phyloP scores from a whole-genome alignment of 805 yeast genomes.

The Metschnikowia henanensis region DNA sequence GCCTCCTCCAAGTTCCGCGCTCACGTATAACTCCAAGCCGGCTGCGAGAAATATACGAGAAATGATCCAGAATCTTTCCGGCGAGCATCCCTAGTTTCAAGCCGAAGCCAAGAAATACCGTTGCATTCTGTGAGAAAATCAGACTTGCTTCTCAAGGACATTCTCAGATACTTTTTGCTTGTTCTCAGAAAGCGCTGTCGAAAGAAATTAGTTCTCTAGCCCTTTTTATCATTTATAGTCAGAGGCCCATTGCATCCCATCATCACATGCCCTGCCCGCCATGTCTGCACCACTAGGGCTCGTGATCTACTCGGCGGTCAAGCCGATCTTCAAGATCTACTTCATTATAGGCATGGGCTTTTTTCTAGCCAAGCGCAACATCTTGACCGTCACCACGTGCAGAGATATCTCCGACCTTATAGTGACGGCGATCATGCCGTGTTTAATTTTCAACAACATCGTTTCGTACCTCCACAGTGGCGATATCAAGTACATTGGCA shows the following conservation, averaged over 20 bases:
- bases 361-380: constrained; percentile 58
- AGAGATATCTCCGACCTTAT: constrained; percentile 69
- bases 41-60: not conserved
- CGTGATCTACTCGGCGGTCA: constrained; percentile 74
- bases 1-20: not conserved
- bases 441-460: constrained; percentile 72
- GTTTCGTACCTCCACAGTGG: constrained; percentile 63
- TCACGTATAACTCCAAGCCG: not conserved
- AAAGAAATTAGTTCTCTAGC: no score
- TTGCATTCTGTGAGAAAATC: no score
- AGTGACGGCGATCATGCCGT: constrained; percentile 69
- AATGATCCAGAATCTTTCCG: not conserved
- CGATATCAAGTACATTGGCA: constrained; percentile 72
- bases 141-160: no score
- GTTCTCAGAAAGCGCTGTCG: no score
- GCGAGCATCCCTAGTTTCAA: no score
- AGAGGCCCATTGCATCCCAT: not conserved
- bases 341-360: constrained; percentile 69
- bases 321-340: constrained; percentile 85
- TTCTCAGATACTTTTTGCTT: no score
- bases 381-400: constrained; percentile 63
- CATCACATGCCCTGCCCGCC: not conserved
- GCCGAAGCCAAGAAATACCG: no score
- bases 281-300: constrained; percentile 45
- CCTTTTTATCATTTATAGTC: no score